Evolutionary conservation across 805 yeast species (phyloP).

Genomic region (Nakazawaea holstii): DNA sequence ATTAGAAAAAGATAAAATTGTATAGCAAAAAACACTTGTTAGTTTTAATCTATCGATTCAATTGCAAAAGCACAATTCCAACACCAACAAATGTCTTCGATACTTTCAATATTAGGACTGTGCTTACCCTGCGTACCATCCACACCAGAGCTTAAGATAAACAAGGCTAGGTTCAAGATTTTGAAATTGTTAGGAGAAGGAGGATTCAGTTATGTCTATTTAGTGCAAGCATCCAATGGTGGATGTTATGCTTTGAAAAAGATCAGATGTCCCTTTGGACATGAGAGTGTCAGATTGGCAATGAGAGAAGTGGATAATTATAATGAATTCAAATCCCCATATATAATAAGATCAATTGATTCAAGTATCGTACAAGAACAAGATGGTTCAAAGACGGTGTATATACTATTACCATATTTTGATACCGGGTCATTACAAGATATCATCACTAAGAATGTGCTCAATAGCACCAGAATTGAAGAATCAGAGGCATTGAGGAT

Average conservation of each 20-base stretch:
- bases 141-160: conserved; percentile 56
- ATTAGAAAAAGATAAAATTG: background rate
- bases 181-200: conserved; percentile 82
- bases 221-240: conserved; percentile 51
- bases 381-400: conserved; percentile 77
- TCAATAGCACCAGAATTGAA: conserved; percentile 46
- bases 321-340: conserved; percentile 62
- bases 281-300: conserved; percentile 67
- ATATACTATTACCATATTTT: conserved; percentile 75
- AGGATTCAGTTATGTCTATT: conserved; percentile 80
- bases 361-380: conserved; percentile 65
- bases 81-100: conserved; percentile 3
- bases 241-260: conserved; percentile 72
- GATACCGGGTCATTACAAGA: conserved; percentile 76
- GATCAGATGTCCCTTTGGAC: conserved; percentile 83
- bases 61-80: background rate
- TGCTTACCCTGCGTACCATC: conserved; percentile 42
- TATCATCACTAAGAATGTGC: conserved; percentile 56
- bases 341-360: conserved; percentile 64
- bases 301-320: conserved; percentile 75
- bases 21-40: background rate
- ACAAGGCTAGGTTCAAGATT: conserved; percentile 57
- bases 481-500: conserved; percentile 61
- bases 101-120: conserved; percentile 14
- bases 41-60: too few relatives aligned